These are phyloP conservation scores for Corymbia citriodora DNA, from an alignment of 441 rosid species.

Conservation along the genomic window DNA sequence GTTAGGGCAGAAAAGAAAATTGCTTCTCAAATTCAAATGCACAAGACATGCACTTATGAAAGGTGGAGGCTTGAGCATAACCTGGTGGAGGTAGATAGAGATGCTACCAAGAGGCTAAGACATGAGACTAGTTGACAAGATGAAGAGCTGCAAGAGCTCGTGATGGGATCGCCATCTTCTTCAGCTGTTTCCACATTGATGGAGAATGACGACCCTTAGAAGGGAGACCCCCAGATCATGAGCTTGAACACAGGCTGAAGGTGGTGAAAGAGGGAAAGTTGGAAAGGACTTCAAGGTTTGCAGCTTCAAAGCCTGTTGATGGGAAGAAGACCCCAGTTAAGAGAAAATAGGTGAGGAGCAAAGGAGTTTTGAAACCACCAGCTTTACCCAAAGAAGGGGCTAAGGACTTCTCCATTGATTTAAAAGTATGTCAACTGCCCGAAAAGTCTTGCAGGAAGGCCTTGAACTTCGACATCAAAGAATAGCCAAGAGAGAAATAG, in stretches of 20 bases:
- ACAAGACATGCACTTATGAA: neutral
- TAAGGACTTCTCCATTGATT: no score
- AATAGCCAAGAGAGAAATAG: constrained; percentile 39
- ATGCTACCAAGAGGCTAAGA: neutral
- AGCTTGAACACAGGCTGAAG: neutral
- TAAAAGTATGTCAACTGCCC: constrained; percentile 5
- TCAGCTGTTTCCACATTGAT: constrained; percentile 9
- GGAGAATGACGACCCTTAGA: constrained; percentile 27
- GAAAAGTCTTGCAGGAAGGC: constrained; percentile 46
- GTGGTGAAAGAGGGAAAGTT: no score
- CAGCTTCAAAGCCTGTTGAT: no score
- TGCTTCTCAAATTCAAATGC: no score
- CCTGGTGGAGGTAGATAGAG: constrained; percentile 11
- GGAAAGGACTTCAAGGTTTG: no score
- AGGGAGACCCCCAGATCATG: constrained; percentile 11
- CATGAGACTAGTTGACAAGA: no score
- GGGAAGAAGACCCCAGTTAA: no score
- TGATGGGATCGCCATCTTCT: constrained; percentile 13
- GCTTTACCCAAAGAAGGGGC: no score
- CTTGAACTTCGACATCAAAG: constrained; percentile 35
- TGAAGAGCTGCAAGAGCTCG: neutral
- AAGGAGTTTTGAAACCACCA: no score
- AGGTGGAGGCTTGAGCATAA: constrained; percentile 13
- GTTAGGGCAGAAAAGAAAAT: no score
- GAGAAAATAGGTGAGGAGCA: no score